Base-by-base conservation (phyloP, 768 basidiomycete genomes). In the Ephemerocybe angulata region DNA sequence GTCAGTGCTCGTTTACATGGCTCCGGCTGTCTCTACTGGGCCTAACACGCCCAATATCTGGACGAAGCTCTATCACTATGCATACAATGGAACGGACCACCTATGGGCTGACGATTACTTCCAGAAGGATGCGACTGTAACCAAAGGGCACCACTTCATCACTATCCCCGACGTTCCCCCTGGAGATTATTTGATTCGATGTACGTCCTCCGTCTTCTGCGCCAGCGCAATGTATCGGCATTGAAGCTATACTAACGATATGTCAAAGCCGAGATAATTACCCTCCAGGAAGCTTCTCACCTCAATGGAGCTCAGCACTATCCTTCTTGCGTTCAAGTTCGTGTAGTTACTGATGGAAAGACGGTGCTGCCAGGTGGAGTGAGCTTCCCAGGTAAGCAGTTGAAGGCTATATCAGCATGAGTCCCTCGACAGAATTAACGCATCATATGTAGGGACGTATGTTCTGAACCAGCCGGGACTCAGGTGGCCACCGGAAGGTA, bases 311-410 rank as follows among this genome's bases (percentile, higher is more conserved):
- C 75, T 19, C 75, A 75, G 68, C 66, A 68, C 62, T 74, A 74
- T 64, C 72, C 72, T 66, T 71, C 69, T n/a, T 76, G 75, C 67
- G 73, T 59, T 60, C 75, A 75, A 60, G 57, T 75, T 57, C 65
- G 60, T 44, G 67, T 76, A 30, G 70, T 67, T 15, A 52, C 58
- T 2, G 35, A 50, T 37, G 60, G 60, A 27, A 59, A 49, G 15
- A 40, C 53, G 24, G 42, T 31, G 17, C 60, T 50, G 2, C 58
- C 60, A 27, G 58, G 58, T 5, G 60, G 58, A 27, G 48, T 54
- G 17, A 40, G 31, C n/a, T 61, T 61, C 60, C 60, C 60, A 28
- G 60, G 54, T 50, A 49, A 50, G 31, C 47, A 29, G n/a, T n/a
- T n/a, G n/a, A n/a, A n/a, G n/a, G n/a, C n/a, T n/a, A n/a, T n/a